A percentile compares a stretch with the other conserved stretches of the same genome.
phyloP scores from a whole-genome alignment of 1,284 basidiomycete species.

The Pterula multifida region DNA sequence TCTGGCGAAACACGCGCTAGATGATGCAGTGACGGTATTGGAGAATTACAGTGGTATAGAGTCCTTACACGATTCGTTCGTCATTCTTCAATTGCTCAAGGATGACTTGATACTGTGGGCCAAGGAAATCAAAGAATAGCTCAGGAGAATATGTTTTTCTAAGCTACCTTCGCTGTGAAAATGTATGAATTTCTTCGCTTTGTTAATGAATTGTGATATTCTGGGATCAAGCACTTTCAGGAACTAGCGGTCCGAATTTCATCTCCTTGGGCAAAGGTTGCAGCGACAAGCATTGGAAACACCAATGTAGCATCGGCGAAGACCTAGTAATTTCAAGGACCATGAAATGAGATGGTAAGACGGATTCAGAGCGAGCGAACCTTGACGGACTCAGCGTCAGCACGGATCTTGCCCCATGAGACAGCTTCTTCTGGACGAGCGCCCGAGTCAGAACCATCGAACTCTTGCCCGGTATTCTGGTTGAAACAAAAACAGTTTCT shows the following conservation, averaged over 20 bases:
- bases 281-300: conserved; percentile 84
- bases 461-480: conserved; percentile 97
- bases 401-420: conserved; percentile 98
- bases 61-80: conserved; percentile 47
- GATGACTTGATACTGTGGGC: conserved; percentile 59
- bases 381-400: conserved; percentile 86
- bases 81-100: conserved; percentile 51
- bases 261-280: conserved; percentile 60
- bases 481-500: neutral
- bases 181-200: too few species aligned
- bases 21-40: conserved; percentile 47
- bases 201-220: too few species aligned
- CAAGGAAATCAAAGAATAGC: conserved; percentile 37
- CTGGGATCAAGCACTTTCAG: too few species aligned
- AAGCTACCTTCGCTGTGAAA: too few species aligned
- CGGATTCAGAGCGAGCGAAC: conserved; percentile 24
- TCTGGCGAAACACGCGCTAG: conserved; percentile 68
- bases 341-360: neutral
- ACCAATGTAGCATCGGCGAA: conserved; percentile 79
- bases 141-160: too few species aligned
- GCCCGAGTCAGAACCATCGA: conserved; percentile 96
- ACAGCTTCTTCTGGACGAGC: conserved; percentile 96
- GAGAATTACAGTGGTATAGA: conserved; percentile 27
- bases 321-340: conserved; percentile 25
- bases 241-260: too few species aligned